These are phyloP conservation scores for Aureobasidium sp. DNA, from an alignment of 2,329 filamentous ascomycete species.

Conservation along the genomic window DNA sequence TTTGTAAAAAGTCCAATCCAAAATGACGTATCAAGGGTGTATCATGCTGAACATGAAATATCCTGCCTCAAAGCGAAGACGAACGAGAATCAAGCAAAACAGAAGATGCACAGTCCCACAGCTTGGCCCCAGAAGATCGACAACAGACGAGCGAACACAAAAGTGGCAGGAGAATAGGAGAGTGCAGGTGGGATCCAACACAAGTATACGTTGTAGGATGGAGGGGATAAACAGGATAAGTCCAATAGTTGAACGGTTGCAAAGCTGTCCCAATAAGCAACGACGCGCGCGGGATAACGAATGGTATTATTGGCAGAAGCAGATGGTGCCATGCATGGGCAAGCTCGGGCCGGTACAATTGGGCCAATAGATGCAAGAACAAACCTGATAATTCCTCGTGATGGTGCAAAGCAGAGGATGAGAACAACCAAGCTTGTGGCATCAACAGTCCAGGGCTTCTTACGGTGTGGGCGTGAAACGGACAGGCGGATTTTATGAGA, in stretches of 20 bases:
- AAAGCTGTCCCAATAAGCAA: not conserved
- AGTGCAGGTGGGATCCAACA: not conserved
- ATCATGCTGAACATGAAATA: not conserved
- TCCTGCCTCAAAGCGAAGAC: not conserved
- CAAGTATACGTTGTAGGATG: not conserved
- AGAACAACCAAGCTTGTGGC: not conserved
- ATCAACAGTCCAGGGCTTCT: not conserved
- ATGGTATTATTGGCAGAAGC: conserved; percentile 3
- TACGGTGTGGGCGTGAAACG: conserved; percentile 1
- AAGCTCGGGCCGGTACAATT: not conserved
- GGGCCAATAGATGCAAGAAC: too few relatives aligned
- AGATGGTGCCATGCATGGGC: not conserved
- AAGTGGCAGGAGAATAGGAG: not conserved
- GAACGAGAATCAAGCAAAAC: not conserved
- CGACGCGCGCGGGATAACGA: not conserved
- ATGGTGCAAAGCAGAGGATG: not conserved
- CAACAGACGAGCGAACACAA: not conserved
- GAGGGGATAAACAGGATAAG: not conserved
- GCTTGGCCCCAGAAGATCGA: not conserved
- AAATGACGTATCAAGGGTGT: not conserved
- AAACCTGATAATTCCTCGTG: not conserved
- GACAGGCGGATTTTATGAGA: not conserved
- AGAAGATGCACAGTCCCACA: not conserved
- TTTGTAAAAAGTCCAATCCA: not conserved
- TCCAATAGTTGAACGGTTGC: conserved; percentile 8